Percentiles rank a stretch among this genome's conserved stretches.
Conservation (phyloP, 1,284 basidiomycete species). For the Sporisorium exsertum region DNA sequence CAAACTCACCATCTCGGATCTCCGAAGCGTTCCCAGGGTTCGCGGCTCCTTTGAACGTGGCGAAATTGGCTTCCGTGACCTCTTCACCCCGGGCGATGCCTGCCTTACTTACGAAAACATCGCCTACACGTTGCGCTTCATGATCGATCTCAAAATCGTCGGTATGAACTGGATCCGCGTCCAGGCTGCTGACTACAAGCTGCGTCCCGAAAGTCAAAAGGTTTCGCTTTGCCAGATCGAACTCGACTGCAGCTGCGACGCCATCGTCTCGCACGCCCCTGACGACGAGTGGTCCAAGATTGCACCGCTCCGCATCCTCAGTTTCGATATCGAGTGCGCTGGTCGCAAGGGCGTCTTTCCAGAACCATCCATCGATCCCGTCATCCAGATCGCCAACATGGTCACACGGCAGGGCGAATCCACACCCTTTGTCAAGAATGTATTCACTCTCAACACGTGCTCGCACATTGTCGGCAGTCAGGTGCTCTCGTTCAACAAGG, state of each 20-base stretch:
- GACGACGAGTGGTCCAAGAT: conserved; percentile 67
- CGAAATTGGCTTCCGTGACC: conserved; percentile 64
- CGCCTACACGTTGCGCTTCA: conserved; percentile 67
- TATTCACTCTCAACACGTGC: conserved; percentile 68
- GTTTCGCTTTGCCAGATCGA: conserved; percentile 67
- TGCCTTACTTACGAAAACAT: conserved; percentile 67
- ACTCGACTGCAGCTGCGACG: conserved; percentile 62
- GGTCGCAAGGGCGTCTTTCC: conserved; percentile 69
- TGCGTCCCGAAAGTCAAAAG: conserved; percentile 51
- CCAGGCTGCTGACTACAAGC: conserved; percentile 59
- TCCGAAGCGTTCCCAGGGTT: conserved; percentile 59
- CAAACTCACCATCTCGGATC: conserved; percentile 62
- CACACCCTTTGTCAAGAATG: conserved; percentile 67
- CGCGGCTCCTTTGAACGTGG: conserved; percentile 66
- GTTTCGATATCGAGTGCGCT: conserved; percentile 69
- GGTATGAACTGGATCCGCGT: conserved; percentile 69
- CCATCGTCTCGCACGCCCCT: conserved; percentile 61
- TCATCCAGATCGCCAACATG: conserved; percentile 69
- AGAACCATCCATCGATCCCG: conserved; percentile 64
- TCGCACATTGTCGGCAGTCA: conserved; percentile 68
- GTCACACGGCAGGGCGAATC: conserved; percentile 68
- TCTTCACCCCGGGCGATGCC: conserved; percentile 62
- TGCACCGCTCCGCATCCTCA: conserved; percentile 67
- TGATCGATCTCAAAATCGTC: conserved; percentile 68
- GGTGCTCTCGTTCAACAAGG: conserved; percentile 64